phyloP scores from a whole-genome alignment of 2,329 filamentous ascomycete genomes.

The Nakataea oryzae region DNA sequence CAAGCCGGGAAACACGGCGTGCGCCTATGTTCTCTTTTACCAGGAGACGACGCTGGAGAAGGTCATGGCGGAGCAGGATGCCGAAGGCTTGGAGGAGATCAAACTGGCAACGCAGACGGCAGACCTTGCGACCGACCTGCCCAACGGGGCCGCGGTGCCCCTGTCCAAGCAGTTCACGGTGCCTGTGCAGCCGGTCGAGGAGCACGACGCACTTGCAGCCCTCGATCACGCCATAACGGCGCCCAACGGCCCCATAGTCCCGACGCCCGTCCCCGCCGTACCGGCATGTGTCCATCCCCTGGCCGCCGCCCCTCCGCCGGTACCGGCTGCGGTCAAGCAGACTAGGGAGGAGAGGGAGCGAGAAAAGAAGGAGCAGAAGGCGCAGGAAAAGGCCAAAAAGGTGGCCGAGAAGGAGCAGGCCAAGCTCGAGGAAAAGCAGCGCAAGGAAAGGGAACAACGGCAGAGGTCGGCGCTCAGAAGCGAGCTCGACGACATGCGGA shows the following conservation, averaged over 20 bases:
- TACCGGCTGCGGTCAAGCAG: slow-evolving; percentile 12
- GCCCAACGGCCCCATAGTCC: slow-evolving; percentile 26
- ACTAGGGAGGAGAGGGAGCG: slow-evolving; percentile 53
- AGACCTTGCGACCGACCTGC: slow-evolving; percentile 39
- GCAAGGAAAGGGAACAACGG: slow-evolving; percentile 23
- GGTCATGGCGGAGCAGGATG: slow-evolving; percentile 68
- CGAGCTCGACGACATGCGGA: slow-evolving; percentile 52
- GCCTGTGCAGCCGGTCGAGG: slow-evolving; percentile 31
- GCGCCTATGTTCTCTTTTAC: slow-evolving; percentile 95
- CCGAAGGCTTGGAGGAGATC: slow-evolving; percentile 59
- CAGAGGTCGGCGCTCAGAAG: slow-evolving; percentile 31
- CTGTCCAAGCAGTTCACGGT: slow-evolving; percentile 41
- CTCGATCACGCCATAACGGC: slow-evolving; percentile 60
- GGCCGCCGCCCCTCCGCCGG: slow-evolving; percentile 18
- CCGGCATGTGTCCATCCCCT: slow-evolving; percentile 16
- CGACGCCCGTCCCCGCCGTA: slow-evolving; percentile 16
- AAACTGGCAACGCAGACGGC: slow-evolving; percentile 45
- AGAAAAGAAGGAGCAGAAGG: slow-evolving; percentile 58
- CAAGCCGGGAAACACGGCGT: slow-evolving; percentile 69
- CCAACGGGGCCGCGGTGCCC: slow-evolving; percentile 28
- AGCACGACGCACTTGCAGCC: slow-evolving; percentile 42
- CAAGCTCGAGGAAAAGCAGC: slow-evolving; percentile 32
- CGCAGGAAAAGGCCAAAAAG: slow-evolving; percentile 37
- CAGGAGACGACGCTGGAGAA: slow-evolving; percentile 73
- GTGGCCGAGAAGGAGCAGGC: slow-evolving; percentile 33